phyloP scores from a whole-genome alignment of 2,329 filamentous ascomycete species.

The Davidsoniella australis region DNA sequence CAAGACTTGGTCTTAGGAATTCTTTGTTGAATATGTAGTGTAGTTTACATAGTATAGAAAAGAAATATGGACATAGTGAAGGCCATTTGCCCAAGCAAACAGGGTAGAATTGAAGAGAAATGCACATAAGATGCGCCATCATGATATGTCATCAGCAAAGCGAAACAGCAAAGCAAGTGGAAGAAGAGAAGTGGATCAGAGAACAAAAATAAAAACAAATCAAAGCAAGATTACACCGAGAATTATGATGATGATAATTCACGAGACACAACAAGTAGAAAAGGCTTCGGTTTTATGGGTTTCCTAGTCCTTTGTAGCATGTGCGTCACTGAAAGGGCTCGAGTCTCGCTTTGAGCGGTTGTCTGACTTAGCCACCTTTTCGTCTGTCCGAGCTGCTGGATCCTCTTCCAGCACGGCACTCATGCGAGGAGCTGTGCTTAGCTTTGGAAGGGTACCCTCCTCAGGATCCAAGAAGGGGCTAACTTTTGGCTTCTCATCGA shows the following conservation, averaged over 20 bases:
- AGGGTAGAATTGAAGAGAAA: too few relatives aligned
- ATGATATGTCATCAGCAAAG: constrained; percentile 1
- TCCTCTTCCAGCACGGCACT: constrained; percentile 40
- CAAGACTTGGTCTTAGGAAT: too few relatives aligned
- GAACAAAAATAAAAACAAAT: neutral
- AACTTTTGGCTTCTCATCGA: constrained; percentile 16
- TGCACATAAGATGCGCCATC: neutral
- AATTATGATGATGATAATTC: neutral
- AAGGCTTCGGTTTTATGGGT: neutral
- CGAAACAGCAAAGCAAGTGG: neutral
- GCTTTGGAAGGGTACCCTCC: constrained; percentile 17
- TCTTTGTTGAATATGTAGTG: too few relatives aligned
- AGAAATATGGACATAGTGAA: too few relatives aligned
- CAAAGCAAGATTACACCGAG: neutral
- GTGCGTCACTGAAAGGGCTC: constrained; percentile 41
- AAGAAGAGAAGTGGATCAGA: neutral
- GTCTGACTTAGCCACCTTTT: constrained; percentile 17
- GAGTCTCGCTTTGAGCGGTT: constrained; percentile 19
- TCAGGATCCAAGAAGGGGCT: constrained; percentile 44
- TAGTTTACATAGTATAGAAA: too few relatives aligned
- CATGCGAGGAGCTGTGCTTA: constrained; percentile 28
- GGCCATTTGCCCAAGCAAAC: too few relatives aligned
- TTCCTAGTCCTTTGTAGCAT: constrained; percentile 33
- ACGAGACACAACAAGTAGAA: neutral
- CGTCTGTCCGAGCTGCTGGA: constrained; percentile 19